Evolutionary conservation across 352 stramenopile genomes (phyloP).

Genomic region (Phytopythium litorale): DNA sequence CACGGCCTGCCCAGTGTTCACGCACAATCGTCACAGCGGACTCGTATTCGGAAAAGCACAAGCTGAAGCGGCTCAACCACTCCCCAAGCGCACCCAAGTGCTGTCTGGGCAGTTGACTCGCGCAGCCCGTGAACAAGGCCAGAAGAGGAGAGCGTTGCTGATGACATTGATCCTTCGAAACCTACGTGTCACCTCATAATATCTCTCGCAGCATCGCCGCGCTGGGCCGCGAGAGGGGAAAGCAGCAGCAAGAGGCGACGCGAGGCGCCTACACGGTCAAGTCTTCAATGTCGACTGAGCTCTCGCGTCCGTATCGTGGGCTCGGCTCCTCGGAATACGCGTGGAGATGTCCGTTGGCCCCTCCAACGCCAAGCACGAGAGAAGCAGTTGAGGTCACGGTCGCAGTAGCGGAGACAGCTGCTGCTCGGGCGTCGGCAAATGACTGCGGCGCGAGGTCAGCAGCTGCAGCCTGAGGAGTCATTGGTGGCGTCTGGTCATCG

Average conservation of each 20-base stretch:
- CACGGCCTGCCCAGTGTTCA: background rate
- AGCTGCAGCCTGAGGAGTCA: background rate
- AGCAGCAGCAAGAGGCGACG: background rate
- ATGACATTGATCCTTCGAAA: background rate
- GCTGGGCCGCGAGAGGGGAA: background rate
- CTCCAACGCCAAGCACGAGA: background rate
- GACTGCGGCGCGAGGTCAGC: background rate
- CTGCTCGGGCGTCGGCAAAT: background rate
- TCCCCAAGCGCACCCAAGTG: constrained; percentile 3
- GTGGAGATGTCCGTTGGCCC: background rate
- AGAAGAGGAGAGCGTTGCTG: background rate
- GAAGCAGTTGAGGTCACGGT: background rate
- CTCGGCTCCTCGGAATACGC: constrained; percentile 1
- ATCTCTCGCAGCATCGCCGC: background rate
- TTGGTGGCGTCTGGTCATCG: constrained; percentile 4
- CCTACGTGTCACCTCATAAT: constrained; percentile 2
- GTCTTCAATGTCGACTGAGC: constrained; percentile 21
- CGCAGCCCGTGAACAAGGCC: background rate
- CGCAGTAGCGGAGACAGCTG: background rate
- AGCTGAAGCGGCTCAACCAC: background rate
- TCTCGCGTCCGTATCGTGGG: constrained; percentile 14
- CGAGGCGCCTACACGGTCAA: constrained; percentile 15
- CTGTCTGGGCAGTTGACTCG: background rate
- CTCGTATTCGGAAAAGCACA: constrained; percentile 4
- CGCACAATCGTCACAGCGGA: background rate